phyloP scores from a whole-genome alignment of 768 basidiomycete genomes.

The Strobilomyces confusus region DNA sequence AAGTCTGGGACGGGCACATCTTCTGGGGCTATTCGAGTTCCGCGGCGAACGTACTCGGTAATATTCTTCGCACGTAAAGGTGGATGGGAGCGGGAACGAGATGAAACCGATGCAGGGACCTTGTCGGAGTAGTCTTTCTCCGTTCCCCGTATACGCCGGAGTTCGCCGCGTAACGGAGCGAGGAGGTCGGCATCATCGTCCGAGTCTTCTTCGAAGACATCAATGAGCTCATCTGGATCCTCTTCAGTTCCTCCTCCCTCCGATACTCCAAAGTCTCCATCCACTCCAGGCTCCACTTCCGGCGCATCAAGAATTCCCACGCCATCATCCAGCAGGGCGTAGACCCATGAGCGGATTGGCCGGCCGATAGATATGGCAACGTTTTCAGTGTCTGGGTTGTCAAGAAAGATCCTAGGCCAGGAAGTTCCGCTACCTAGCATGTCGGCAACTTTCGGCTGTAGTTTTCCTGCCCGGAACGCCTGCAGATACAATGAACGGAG shows the following conservation, averaged over 20 bases:
- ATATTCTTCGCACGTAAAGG: slow-evolving; percentile 26
- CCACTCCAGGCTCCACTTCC: slow-evolving; percentile 11
- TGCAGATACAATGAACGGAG: slow-evolving; percentile 52
- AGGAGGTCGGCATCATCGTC: slow-evolving; percentile 49
- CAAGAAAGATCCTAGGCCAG: slow-evolving; percentile 74
- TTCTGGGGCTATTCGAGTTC: slow-evolving; percentile 60
- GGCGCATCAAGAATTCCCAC: slow-evolving; percentile 51
- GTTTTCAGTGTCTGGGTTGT: slow-evolving; percentile 71
- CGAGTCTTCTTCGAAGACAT: slow-evolving; percentile 61
- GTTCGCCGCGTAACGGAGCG: slow-evolving; percentile 64
- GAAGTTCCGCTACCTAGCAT: slow-evolving; percentile 57
- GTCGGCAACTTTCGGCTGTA: slow-evolving; percentile 59
- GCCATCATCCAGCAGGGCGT: slow-evolving; percentile 64
- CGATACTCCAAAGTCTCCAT: slow-evolving; percentile 23
- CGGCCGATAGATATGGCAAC: slow-evolving; percentile 60
- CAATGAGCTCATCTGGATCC: slow-evolving; percentile 60
- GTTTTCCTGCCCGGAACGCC: slow-evolving; percentile 57
- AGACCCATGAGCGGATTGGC: slow-evolving; percentile 60
- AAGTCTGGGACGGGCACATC: slow-evolving; percentile 50
- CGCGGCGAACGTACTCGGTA: slow-evolving; percentile 65
- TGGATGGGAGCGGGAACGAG: slow-evolving; percentile 26
- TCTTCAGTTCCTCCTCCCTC: slow-evolving; percentile 37
- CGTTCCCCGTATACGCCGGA: slow-evolving; percentile 52
- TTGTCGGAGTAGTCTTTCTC: slow-evolving; percentile 30
- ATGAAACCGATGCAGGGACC: slow-evolving; percentile 32